Conservation (phyloP, 169 alveolate genomes). For the Cardiosporidium cionae region DNA sequence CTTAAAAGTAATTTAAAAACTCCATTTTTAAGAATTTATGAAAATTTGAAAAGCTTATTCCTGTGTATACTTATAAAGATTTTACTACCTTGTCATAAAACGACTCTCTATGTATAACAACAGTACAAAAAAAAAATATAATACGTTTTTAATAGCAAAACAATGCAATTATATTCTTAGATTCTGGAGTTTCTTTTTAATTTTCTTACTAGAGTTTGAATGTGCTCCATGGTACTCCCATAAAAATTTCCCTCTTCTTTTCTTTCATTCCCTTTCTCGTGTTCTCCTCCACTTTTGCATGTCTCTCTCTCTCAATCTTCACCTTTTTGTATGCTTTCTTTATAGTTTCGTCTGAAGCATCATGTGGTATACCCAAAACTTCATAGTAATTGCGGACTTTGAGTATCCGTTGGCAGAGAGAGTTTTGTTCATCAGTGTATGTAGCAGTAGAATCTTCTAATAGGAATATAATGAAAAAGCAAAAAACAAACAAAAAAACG, state of each 20-base stretch:
- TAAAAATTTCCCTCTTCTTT: not conserved
- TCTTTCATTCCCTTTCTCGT: not conserved
- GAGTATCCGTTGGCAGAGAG: conserved; percentile 57
- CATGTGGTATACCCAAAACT: conserved; percentile 73
- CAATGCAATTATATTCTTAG: too few relatives aligned
- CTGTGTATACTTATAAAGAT: too few relatives aligned
- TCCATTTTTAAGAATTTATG: too few relatives aligned
- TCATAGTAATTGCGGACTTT: conserved; percentile 77
- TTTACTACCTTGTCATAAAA: too few relatives aligned
- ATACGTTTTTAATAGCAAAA: too few relatives aligned
- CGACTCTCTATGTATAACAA: too few relatives aligned
- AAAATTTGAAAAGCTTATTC: too few relatives aligned
- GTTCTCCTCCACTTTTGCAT: not conserved
- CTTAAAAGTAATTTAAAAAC: too few relatives aligned
- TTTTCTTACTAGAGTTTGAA: not conserved
- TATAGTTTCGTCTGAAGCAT: conserved; percentile 76
- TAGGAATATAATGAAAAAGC: too few relatives aligned
- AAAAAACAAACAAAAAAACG: too few relatives aligned
- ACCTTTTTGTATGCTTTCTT: conserved; percentile 84
- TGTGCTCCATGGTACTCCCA: not conserved
- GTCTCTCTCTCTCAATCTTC: not conserved
- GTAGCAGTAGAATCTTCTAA: too few relatives aligned
- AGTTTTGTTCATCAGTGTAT: conserved; percentile 51
- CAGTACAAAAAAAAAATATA: too few relatives aligned
- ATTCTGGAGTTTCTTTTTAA: not conserved